Conservation (phyloP, 345 rosid genomes). For the Streptanthus diversifolius region DNA sequence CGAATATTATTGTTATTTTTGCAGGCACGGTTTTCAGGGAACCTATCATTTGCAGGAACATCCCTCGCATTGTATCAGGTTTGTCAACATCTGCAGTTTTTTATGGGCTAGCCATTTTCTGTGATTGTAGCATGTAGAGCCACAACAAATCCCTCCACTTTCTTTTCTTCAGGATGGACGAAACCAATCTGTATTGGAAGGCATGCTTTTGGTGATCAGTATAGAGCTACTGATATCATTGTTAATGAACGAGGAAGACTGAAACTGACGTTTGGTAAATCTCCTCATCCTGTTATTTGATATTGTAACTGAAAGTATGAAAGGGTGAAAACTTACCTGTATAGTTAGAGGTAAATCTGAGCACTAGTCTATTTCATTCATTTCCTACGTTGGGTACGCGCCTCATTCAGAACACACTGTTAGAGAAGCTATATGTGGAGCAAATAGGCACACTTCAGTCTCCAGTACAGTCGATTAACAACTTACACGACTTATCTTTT, state of each 20-base stretch:
- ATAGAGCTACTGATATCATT: constrained; percentile 79
- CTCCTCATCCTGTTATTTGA: neutral
- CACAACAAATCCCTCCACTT: neutral
- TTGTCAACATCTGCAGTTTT: constrained; percentile 18
- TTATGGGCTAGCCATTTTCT: neutral
- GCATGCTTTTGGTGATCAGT: constrained; percentile 98
- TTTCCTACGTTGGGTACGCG: neutral
- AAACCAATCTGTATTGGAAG: constrained; percentile 96
- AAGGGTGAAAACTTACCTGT: neutral
- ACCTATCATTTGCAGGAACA: constrained; percentile 78
- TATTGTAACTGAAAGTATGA: neutral
- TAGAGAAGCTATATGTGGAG: constrained; percentile 2
- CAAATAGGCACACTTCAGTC: neutral
- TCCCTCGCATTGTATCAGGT: constrained; percentile 85
- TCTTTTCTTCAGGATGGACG: constrained; percentile 66
- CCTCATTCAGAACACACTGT: neutral
- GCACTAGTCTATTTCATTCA: neutral
- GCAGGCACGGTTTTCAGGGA: constrained; percentile 93
- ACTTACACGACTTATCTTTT: neutral
- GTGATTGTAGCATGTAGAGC: neutral
- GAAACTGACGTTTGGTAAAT: constrained; percentile 66
- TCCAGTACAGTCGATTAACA: neutral
- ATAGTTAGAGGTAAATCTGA: neutral
- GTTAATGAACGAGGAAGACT: constrained; percentile 72
- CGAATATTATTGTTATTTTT: neutral